Percentiles rank a stretch among this genome's conserved stretches.
These are phyloP conservation scores for Dispira simplex DNA, from an alignment of 192 early-diverging fungal genomes.

Conservation along the genomic window DNA sequence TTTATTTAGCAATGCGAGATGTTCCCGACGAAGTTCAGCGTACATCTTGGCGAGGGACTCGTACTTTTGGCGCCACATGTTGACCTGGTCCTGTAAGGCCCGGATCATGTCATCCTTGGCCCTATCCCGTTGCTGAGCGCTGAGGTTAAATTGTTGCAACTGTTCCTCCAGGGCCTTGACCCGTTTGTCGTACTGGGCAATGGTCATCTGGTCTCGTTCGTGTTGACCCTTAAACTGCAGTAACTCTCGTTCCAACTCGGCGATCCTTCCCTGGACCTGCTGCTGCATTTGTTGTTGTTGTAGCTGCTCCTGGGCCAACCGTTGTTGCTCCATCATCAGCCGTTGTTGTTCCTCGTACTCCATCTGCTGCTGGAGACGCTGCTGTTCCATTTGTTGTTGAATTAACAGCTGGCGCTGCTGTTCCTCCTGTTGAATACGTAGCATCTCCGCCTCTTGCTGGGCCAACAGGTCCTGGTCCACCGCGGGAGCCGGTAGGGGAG, in stretches of 20 bases:
- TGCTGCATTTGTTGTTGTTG: conserved; percentile 67
- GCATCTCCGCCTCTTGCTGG: conserved; percentile 37
- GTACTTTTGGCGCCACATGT: conserved; percentile 96
- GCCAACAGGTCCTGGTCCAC: conserved; percentile 43
- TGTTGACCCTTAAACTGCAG: conserved; percentile 58
- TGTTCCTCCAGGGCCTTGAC: conserved; percentile 78
- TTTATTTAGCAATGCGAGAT: conserved; percentile 82
- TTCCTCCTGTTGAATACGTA: conserved; percentile 46
- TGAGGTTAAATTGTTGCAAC: conserved; percentile 47
- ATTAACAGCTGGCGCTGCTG: conserved; percentile 37
- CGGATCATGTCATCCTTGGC: conserved; percentile 78
- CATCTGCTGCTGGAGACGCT: conserved; percentile 49
- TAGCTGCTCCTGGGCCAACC: conserved; percentile 57
- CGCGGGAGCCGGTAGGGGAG: conserved; percentile 33
- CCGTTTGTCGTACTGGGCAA: conserved; percentile 77
- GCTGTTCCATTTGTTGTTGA: conserved; percentile 43
- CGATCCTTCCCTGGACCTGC: conserved; percentile 59
- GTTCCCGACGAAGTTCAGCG: conserved; percentile 88
- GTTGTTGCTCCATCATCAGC: conserved; percentile 49
- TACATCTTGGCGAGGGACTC: conserved; percentile 97
- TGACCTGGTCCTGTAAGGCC: conserved; percentile 78
- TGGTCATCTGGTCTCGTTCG: conserved; percentile 64
- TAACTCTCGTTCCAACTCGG: conserved; percentile 69
- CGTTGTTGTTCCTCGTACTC: conserved; percentile 65
- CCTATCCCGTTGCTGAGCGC: conserved; percentile 51